Conservation (phyloP, 495 filamentous ascomycete genomes). For the Aspergillus bridgeri region DNA sequence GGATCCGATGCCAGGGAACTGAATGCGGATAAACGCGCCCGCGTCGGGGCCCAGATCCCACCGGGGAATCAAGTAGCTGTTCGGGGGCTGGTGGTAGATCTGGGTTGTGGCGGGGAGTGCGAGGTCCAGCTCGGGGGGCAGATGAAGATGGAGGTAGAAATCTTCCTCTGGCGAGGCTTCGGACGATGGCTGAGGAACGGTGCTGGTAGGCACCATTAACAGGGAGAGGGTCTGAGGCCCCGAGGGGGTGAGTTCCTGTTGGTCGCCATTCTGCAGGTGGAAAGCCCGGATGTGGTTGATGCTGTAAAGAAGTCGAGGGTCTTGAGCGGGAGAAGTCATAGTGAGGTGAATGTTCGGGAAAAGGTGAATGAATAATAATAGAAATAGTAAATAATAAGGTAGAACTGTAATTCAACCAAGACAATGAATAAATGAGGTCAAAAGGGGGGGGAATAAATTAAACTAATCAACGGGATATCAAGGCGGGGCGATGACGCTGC, state of each 20-base stretch:
- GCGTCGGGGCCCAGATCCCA: constrained; percentile 86
- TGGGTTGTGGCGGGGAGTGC: constrained; percentile 89
- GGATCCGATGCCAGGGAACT: constrained; percentile 73
- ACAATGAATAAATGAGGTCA: background rate
- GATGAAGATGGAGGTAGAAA: constrained; percentile 90
- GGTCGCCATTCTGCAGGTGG: constrained; percentile 83
- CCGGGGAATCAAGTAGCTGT: constrained; percentile 85
- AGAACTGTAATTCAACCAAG: background rate
- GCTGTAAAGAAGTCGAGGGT: constrained; percentile 79
- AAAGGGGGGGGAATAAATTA: background rate
- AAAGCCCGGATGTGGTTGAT: constrained; percentile 81
- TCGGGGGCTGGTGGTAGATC: constrained; percentile 88
- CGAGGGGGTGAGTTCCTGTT: constrained; percentile 75
- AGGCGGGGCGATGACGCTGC: background rate
- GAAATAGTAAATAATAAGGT: no score
- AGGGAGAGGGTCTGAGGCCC: constrained; percentile 86
- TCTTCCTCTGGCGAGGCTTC: constrained; percentile 67
- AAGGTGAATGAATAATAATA: background rate
- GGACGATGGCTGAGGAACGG: constrained; percentile 60
- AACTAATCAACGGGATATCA: background rate
- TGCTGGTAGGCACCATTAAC: constrained; percentile 85
- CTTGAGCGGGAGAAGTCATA: constrained; percentile 35
- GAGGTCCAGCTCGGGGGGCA: constrained; percentile 90
- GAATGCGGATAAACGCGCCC: constrained; percentile 85
- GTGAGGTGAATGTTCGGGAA: background rate